A percentile compares a stretch with the other conserved stretches of the same genome.
Evolutionary conservation across 345 rosid genomes (phyloP).

Genomic region (Stellera chamaejasme): DNA sequence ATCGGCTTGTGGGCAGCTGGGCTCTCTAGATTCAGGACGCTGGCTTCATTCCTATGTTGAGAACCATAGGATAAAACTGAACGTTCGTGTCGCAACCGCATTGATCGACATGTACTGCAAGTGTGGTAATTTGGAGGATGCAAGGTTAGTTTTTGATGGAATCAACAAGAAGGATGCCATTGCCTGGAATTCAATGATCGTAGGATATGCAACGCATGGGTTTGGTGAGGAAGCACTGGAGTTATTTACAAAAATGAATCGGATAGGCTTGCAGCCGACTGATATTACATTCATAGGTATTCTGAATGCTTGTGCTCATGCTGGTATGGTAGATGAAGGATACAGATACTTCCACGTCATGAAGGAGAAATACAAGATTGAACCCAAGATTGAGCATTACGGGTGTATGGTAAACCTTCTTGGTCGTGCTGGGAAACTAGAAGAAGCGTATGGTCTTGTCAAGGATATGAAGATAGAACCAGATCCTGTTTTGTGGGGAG

Average conservation of each 20-base stretch:
- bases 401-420: conserved; percentile 74
- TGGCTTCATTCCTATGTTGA: conserved; percentile 60
- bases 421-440: conserved; percentile 53
- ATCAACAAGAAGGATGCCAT: conserved; percentile 34
- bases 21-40: conserved; percentile 60
- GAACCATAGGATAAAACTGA: conserved; percentile 24
- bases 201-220: conserved; percentile 67
- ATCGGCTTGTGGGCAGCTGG: conserved; percentile 74
- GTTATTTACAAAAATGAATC: conserved; percentile 40
- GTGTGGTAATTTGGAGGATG: conserved; percentile 73
- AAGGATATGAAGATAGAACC: conserved; percentile 40
- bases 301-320: conserved; percentile 65
- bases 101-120: conserved; percentile 73
- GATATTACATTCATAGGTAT: conserved; percentile 52
- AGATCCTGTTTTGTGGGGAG: conserved; percentile 62
- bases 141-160: conserved; percentile 37
- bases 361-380: conserved; percentile 38
- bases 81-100: conserved; percentile 40
- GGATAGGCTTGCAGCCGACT: conserved; percentile 35
- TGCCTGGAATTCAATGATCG: conserved; percentile 68
- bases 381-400: conserved; percentile 73
- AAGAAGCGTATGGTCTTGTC: conserved; percentile 41
- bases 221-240: conserved; percentile 42
- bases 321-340: conserved; percentile 65
- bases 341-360: conserved; percentile 40